Base-by-base conservation (phyloP, 2,329 filamentous ascomycete genomes). In the Trichoderma simmonsii region DNA sequence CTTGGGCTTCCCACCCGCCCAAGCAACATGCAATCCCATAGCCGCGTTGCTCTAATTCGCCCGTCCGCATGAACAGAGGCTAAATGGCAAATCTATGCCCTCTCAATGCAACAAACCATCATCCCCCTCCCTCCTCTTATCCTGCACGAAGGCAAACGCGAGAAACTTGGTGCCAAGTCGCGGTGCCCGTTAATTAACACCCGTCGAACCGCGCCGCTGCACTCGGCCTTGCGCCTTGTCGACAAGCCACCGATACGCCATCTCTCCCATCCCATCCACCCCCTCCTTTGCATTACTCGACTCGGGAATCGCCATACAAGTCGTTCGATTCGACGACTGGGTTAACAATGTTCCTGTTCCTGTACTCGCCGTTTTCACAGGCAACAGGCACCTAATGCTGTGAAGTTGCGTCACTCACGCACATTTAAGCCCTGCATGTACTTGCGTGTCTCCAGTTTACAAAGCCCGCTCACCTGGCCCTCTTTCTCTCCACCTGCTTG, bases 1-100 rank as follows among this genome's bases (percentile, higher is more conserved):
- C 56, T 59, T 59, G 18, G 15, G 21, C 48, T 51, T 51, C 43
- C 43, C 43, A 36, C 60, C 36, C 21, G 21, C 43, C 43, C 39
- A 43, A 62, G 62, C 62, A 43, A 64, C 63, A 66, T 66, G 63
- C 63, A 66, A 66, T 57, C 63, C 63, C 63, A 21, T 30, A 51
- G 18, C 43, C 39, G 62, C 28, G 43, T 28, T n/a, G 56, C 56
- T 30, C 56, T 59, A n/a, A 32, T 59, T 59, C 62, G 62, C 43
- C 39, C 48, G 36, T 24, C 24, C 43, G 28, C n/a, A 21, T 54
- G 48, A 14, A 54, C 48, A 51, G 64, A 67, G 64, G 51, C 51
- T 67, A 59, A 59, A 57, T 59, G 51, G 28, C n/a, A 30, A 54
- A 26, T 65, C 28, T 32, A 66, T 32, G 30, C 63, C 63, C 56